Conservation (phyloP, 345 rosid species). For the Populus pruinosa region DNA sequence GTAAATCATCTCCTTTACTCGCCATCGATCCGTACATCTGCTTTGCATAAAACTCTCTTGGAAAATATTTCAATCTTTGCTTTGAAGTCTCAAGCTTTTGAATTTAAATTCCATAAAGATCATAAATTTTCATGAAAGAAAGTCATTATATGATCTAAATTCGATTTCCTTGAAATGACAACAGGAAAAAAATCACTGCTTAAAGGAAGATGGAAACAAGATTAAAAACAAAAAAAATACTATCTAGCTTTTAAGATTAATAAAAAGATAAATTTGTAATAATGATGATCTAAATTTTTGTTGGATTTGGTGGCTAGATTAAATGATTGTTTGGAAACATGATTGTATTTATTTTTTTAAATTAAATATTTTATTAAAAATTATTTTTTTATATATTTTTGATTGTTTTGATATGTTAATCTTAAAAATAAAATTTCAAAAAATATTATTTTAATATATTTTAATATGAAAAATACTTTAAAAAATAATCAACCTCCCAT, state of each 20-base stretch:
- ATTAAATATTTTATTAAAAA: too few relatives aligned
- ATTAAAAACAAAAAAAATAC: neutral
- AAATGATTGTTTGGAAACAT: too few relatives aligned
- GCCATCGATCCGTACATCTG: conserved; percentile 60
- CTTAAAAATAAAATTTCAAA: too few relatives aligned
- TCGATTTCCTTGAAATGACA: neutral
- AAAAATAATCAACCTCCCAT: too few relatives aligned
- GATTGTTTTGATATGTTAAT: too few relatives aligned
- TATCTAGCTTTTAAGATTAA: conserved; percentile 1
- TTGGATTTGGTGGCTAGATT: too few relatives aligned
- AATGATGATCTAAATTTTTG: neutral
- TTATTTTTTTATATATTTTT: too few relatives aligned
- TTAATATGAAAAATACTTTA: too few relatives aligned
- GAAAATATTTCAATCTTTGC: neutral
- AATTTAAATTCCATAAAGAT: neutral
- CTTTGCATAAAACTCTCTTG: neutral
- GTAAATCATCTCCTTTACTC: conserved; percentile 51
- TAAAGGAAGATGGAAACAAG: neutral
- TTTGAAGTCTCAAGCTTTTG: neutral
- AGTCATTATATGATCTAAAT: neutral
- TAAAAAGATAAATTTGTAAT: neutral
- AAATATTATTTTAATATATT: too few relatives aligned
- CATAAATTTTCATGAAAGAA: neutral
- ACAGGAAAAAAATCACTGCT: neutral
- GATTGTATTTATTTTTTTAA: too few relatives aligned